Conservation (phyloP, 768 basidiomycete genomes). For the Termitomyces heimii region DNA sequence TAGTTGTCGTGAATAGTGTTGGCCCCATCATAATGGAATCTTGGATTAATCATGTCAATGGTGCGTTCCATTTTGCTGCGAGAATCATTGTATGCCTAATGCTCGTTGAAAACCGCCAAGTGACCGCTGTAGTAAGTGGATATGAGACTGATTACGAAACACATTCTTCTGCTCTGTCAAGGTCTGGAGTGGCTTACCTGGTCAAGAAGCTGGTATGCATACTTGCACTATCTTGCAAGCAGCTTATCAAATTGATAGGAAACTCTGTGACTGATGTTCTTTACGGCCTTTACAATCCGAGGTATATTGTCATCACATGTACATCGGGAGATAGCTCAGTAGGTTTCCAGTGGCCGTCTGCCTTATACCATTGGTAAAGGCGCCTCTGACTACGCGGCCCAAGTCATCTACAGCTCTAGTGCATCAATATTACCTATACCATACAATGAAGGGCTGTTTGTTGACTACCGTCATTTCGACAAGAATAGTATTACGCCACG, state of each 20-base stretch:
- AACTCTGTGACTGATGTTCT: slow-evolving; percentile 53
- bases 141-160: neutral
- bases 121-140: slow-evolving; percentile 30
- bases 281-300: slow-evolving; percentile 55
- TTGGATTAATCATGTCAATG: slow-evolving; percentile 54
- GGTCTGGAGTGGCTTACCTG: slow-evolving; percentile 53
- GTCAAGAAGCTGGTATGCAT: slow-evolving; percentile 52
- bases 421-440: slow-evolving; percentile 38
- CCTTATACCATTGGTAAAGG: slow-evolving; percentile 52
- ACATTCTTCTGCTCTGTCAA: slow-evolving; percentile 5
- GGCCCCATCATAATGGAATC: slow-evolving; percentile 53
- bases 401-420: slow-evolving; percentile 33
- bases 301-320: slow-evolving; percentile 23
- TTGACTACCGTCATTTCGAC: slow-evolving; percentile 58
- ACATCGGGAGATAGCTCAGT: neutral
- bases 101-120: slow-evolving; percentile 9
- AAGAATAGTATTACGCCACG: slow-evolving; percentile 37
- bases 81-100: neutral
- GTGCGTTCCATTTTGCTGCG: slow-evolving; percentile 8
- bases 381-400: slow-evolving; percentile 49
- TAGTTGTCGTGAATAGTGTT: slow-evolving; percentile 65
- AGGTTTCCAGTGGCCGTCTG: slow-evolving; percentile 31
- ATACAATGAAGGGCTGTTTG: slow-evolving; percentile 53
- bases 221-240: neutral
- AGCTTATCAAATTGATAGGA: slow-evolving; percentile 23